These are phyloP conservation scores for Plasmodium falciparum DNA, from an alignment of 169 alveolate genomes.

Conservation along the genomic window DNA sequence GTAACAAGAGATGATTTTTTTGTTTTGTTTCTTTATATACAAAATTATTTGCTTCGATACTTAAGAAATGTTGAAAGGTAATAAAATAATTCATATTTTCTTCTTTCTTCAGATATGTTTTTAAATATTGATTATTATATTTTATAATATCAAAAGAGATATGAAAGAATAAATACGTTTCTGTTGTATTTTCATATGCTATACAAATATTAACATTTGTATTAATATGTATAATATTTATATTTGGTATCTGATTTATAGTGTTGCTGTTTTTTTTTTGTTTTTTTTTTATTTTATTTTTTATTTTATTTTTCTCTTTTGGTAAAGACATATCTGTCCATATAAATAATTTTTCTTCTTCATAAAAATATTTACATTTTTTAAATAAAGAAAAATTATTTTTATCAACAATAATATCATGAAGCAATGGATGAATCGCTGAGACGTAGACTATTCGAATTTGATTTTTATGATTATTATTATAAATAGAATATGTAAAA, in stretches of 20 bases:
- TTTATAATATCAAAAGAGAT: constrained; percentile 49
- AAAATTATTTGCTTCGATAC: constrained; percentile 32
- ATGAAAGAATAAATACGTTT: constrained; percentile 58
- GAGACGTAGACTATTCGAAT: constrained; percentile 61
- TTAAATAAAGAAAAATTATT: constrained; percentile 19
- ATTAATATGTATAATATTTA: constrained; percentile 72
- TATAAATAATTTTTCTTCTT: constrained; percentile 35
- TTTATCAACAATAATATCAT: not conserved
- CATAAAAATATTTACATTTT: constrained; percentile 73
- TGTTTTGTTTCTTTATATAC: constrained; percentile 1
- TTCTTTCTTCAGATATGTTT: constrained; percentile 42
- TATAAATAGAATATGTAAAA: constrained; percentile 52
- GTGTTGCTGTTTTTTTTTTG: not conserved
- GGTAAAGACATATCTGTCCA: constrained; percentile 50
- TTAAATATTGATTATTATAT: constrained; percentile 23
- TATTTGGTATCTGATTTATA: constrained; percentile 44
- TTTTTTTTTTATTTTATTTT: not conserved
- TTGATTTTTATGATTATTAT: constrained; percentile 31
- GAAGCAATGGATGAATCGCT: constrained; percentile 43
- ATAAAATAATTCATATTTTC: constrained; percentile 49
- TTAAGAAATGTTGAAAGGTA: constrained; percentile 58
- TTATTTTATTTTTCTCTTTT: constrained; percentile 5
- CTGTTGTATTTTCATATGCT: constrained; percentile 50
- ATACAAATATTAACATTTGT: constrained; percentile 56
- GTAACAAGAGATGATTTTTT: not conserved